A percentile compares a stretch with the other conserved stretches of the same genome.
These are phyloP conservation scores for Periconia sp. DNA, from an alignment of 2,329 filamentous ascomycete species.

Conservation along the genomic window DNA sequence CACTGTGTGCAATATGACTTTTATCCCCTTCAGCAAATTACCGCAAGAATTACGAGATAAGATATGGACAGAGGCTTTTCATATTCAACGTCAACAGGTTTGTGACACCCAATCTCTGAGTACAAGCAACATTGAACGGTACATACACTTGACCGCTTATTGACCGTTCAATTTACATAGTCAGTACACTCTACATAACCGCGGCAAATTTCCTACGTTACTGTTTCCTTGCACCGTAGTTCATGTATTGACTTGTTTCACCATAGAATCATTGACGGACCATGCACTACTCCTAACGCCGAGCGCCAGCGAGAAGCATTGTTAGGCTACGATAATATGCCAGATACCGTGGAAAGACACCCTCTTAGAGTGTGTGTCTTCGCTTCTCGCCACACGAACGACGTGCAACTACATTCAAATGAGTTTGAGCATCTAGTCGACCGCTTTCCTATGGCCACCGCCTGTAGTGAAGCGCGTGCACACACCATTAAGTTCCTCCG, in stretches of 20 bases:
- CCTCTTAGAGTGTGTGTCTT: slow-evolving; percentile 6
- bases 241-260: slow-evolving; percentile 5
- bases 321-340: slow-evolving; percentile 8
- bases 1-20: too few species aligned
- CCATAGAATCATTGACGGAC: slow-evolving; percentile 6
- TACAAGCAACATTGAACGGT: not conserved
- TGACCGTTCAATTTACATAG: slow-evolving; percentile 4
- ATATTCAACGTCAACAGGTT: slow-evolving; percentile 10
- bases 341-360: slow-evolving; percentile 4
- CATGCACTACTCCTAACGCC: slow-evolving; percentile 1
- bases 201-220: not conserved
- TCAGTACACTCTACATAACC: slow-evolving; percentile 1
- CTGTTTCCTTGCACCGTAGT: slow-evolving; percentile 1
- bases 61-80: slow-evolving; percentile 11
- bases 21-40: too few species aligned
- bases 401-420: slow-evolving; percentile 6
- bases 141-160: not conserved
- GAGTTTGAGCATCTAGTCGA: slow-evolving; percentile 12
- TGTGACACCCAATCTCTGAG: not conserved
- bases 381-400: slow-evolving; percentile 2
- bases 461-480: slow-evolving; percentile 6
- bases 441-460: slow-evolving; percentile 9
- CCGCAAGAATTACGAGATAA: not conserved
- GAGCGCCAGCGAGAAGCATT: slow-evolving; percentile 12
- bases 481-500: slow-evolving; percentile 7